Evolutionary conservation across 1,284 basidiomycete genomes (phyloP).

Genomic region (Meira miltonrushii): DNA sequence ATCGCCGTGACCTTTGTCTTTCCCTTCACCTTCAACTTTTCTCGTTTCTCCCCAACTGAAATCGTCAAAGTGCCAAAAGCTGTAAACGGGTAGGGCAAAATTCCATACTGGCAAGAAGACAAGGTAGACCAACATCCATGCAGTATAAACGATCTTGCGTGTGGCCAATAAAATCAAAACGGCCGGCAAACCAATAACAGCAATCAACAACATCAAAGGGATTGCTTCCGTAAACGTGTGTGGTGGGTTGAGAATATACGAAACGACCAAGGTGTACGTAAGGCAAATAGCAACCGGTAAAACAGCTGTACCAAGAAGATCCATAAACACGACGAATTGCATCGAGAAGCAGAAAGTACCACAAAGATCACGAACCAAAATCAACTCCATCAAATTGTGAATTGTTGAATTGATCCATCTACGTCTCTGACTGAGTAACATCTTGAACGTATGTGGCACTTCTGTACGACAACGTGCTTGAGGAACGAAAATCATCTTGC

Average conservation of each 20-base stretch:
- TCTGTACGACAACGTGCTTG: conserved; percentile 92
- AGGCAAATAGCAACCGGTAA: conserved; percentile 88
- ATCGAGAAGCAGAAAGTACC: conserved; percentile 61
- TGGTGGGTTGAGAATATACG: conserved; percentile 72
- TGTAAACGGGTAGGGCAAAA: conserved; percentile 62
- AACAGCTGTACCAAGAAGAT: conserved; percentile 89
- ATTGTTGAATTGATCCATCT: conserved; percentile 99
- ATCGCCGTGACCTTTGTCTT: conserved; percentile 67
- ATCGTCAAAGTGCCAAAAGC: conserved; percentile 99
- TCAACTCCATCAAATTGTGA: conserved; percentile 98
- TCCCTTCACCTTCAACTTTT: conserved; percentile 67
- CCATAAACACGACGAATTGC: conserved; percentile 96
- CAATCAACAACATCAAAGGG: conserved; percentile 79
- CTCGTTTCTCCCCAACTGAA: conserved; percentile 99
- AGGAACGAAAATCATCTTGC: conserved; percentile 99
- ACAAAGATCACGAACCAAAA: conserved; percentile 86
- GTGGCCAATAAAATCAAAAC: conserved; percentile 89
- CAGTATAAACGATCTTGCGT: conserved; percentile 86
- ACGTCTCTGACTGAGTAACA: conserved; percentile 90
- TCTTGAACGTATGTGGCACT: conserved; percentile 87
- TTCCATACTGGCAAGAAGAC: conserved; percentile 91
- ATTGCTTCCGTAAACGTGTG: conserved; percentile 84
- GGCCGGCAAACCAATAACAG: conserved; percentile 88
- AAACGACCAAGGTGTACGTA: conserved; percentile 81
- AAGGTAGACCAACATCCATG: conserved; percentile 96